These are phyloP conservation scores for Gossypium davidsonii DNA, from an alignment of 441 rosid genomes.

Conservation along the genomic window DNA sequence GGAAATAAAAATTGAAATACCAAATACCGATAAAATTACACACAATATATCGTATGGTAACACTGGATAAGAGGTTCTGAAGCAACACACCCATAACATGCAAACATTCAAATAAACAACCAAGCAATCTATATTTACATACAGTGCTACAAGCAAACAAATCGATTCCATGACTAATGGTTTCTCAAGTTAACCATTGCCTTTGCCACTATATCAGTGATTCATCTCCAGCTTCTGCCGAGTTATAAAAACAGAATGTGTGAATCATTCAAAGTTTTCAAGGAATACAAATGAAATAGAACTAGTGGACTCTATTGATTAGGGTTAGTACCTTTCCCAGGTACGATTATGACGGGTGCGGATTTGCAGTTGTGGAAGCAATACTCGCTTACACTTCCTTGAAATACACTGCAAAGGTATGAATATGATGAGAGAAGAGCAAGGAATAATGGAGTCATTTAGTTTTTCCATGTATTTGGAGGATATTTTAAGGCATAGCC, in stretches of 20 bases:
- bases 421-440: background rate
- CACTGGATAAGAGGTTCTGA: background rate
- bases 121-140: background rate
- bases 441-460: background rate
- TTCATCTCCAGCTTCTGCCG: constrained; percentile 64
- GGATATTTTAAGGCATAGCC: too few relatives aligned
- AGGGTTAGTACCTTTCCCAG: constrained; percentile 65
- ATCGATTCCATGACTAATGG: background rate
- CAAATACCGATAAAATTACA: background rate
- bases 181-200: background rate
- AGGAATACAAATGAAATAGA: background rate
- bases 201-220: constrained; percentile 36
- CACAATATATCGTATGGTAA: background rate
- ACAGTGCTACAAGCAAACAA: background rate
- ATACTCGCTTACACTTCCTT: constrained; percentile 77
- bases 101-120: background rate
- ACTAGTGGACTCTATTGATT: background rate
- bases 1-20: background rate
- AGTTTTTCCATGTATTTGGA: background rate
- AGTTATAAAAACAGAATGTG: background rate
- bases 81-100: background rate
- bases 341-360: constrained; percentile 70
- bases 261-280: background rate
- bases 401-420: constrained; percentile 49
- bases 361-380: constrained; percentile 83